Evolutionary conservation across 2,329 filamentous ascomycete genomes (phyloP).

Genomic region (Arthrinium puccinioides): DNA sequence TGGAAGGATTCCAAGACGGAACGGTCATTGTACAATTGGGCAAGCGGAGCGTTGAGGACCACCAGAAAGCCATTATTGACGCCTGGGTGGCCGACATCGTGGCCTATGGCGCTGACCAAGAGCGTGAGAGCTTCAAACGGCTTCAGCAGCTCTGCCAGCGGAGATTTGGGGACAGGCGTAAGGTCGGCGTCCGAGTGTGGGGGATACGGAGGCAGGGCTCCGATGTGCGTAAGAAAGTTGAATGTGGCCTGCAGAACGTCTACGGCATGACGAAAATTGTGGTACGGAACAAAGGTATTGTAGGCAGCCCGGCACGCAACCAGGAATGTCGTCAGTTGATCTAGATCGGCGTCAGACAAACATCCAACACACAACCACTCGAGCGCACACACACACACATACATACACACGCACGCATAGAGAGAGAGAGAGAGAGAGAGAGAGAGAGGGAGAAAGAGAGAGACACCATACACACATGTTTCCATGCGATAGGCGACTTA

Average conservation of each 20-base stretch:
- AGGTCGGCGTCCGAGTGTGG: slow-evolving; percentile 20
- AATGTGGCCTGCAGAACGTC: slow-evolving; percentile 94
- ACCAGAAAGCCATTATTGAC: slow-evolving; percentile 97
- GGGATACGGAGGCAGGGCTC: slow-evolving; percentile 64
- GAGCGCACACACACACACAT: too few species aligned
- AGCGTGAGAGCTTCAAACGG: slow-evolving; percentile 86
- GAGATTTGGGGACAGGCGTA: slow-evolving; percentile 39
- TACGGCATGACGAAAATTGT: slow-evolving; percentile 96
- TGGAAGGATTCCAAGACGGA: slow-evolving; percentile 97
- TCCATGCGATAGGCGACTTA: slow-evolving; percentile 37
- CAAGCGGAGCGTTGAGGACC: slow-evolving; percentile 83
- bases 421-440: too few species aligned
- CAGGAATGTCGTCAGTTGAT: slow-evolving; percentile 77
- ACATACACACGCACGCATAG: too few species aligned
- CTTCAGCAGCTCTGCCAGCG: slow-evolving; percentile 67
- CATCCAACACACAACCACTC: slow-evolving; percentile 13
- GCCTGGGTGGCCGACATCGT: slow-evolving; percentile 94
- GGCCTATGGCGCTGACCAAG: slow-evolving; percentile 91
- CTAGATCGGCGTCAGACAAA: slow-evolving; percentile 42
- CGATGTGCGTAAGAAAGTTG: slow-evolving; percentile 77
- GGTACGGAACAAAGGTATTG: slow-evolving; percentile 92
- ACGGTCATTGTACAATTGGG: slow-evolving; percentile 93
- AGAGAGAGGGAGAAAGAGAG: too few species aligned
- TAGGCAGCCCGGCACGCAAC: slow-evolving; percentile 89
- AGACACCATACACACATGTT: too few species aligned